These are phyloP conservation scores for Thraustochytrium sp. DNA, from an alignment of 352 stramenopile genomes.

Conservation along the genomic window DNA sequence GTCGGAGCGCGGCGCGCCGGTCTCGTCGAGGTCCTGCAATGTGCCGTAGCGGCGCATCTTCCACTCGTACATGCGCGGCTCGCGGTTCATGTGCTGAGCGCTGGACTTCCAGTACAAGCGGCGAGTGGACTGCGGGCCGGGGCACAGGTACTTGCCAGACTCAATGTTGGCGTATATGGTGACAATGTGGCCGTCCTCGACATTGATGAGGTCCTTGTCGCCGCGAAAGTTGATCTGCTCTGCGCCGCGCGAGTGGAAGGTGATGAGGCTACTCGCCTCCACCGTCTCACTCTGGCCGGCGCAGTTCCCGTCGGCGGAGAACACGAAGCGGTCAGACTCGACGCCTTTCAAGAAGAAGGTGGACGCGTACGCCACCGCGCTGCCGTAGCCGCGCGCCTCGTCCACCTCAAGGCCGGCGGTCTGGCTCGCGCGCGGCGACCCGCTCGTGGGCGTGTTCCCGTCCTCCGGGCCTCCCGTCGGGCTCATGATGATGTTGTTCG, in stretches of 20 bases:
- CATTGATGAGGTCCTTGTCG: conserved; percentile 25
- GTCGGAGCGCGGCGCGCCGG: not conserved
- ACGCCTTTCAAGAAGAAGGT: conserved; percentile 17
- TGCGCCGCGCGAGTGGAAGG: conserved; percentile 1
- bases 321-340: not conserved
- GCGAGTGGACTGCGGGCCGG: not conserved
- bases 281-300: not conserved
- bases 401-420: not conserved
- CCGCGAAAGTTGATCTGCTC: conserved; percentile 36
- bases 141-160: conserved; percentile 18
- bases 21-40: not conserved
- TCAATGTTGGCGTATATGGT: conserved; percentile 29
- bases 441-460: not conserved
- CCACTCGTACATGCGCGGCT: not conserved
- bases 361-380: conserved; percentile 8
- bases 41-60: not conserved
- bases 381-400: not conserved
- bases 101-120: not conserved
- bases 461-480: not conserved
- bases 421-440: not conserved
- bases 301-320: not conserved
- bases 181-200: not conserved
- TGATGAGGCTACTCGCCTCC: conserved; percentile 17
- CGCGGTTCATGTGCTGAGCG: not conserved
- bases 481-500: not conserved